phyloP scores from a whole-genome alignment of 2,329 filamentous ascomycete genomes.

The Ploettnerulaceae sp. region DNA sequence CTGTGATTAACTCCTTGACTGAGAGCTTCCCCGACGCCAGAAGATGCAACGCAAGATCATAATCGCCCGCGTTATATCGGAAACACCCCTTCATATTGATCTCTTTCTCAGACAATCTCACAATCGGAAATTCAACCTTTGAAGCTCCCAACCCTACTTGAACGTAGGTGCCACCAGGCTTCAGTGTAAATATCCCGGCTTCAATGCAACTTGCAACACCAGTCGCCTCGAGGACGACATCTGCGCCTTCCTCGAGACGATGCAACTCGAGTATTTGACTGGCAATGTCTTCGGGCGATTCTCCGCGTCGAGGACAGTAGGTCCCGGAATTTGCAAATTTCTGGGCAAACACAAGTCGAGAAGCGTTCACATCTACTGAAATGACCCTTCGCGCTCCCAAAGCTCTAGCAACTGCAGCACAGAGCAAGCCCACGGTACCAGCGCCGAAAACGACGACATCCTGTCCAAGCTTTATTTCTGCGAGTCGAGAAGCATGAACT shows the following conservation, averaged over 20 bases:
- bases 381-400: conserved; percentile 43
- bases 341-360: conserved; percentile 40
- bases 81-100: conserved; percentile 47
- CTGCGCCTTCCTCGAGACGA: conserved; percentile 41
- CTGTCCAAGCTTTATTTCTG: conserved; percentile 38
- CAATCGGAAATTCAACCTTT: conserved; percentile 46
- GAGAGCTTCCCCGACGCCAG: conserved; percentile 31
- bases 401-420: conserved; percentile 43
- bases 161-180: conserved; percentile 45
- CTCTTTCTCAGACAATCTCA: conserved; percentile 43
- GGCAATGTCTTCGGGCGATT: conserved; percentile 38
- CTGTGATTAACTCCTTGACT: conserved; percentile 35
- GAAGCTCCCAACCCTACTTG: conserved; percentile 40
- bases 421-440: conserved; percentile 45
- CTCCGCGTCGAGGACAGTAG: conserved; percentile 25
- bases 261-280: conserved; percentile 38
- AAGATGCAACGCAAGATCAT: conserved; percentile 45
- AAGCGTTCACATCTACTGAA: conserved; percentile 42
- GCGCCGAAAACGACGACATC: conserved; percentile 46
- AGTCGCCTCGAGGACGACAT: conserved; percentile 46
- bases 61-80: conserved; percentile 46
- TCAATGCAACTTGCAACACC: conserved; percentile 45
- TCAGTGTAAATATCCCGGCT: conserved; percentile 40
- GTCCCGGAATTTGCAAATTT: conserved; percentile 30
- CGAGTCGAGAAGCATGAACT: conserved; percentile 42